Percentiles rank a stretch among this genome's conserved stretches.
These are phyloP conservation scores for Boletus reticulatus DNA, from an alignment of 768 basidiomycete species.

Conservation along the genomic window DNA sequence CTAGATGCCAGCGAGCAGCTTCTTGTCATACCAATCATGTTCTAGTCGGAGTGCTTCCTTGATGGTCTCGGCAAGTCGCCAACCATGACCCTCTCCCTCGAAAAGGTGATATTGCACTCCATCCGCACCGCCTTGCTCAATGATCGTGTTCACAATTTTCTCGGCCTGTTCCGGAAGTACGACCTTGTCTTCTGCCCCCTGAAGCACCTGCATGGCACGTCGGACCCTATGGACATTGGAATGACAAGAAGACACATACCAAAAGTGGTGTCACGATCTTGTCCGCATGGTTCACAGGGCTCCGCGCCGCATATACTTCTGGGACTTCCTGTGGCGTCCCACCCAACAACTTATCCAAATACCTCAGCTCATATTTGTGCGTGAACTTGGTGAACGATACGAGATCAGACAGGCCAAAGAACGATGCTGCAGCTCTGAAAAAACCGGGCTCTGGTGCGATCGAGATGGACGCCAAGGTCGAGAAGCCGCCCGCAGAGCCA, in stretches of 20 bases:
- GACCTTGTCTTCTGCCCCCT: slow-evolving; percentile 59
- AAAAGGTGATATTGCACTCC: slow-evolving; percentile 39
- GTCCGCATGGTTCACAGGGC: slow-evolving; percentile 60
- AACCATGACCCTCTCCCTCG: slow-evolving; percentile 46
- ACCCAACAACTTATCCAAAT: slow-evolving; percentile 63
- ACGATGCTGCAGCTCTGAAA: slow-evolving; percentile 60
- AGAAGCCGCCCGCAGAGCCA: slow-evolving; percentile 72
- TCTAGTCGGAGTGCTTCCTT: slow-evolving; percentile 35
- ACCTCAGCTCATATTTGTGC: slow-evolving; percentile 69
- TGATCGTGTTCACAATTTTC: slow-evolving; percentile 29
- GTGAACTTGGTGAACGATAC: slow-evolving; percentile 54
- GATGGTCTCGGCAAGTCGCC: slow-evolving; percentile 35
- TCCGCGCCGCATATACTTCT: slow-evolving; percentile 55
- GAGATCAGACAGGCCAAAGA: slow-evolving; percentile 72
- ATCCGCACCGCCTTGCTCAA: slow-evolving; percentile 15
- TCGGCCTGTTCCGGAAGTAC: slow-evolving; percentile 66
- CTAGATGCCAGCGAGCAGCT: slow-evolving; percentile 4
- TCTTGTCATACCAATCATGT: slow-evolving; percentile 34
- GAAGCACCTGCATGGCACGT: slow-evolving; percentile 53
- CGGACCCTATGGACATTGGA: background rate
- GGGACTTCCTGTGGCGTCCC: slow-evolving; percentile 52
- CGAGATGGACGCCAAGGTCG: slow-evolving; percentile 50
- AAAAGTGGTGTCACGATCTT: slow-evolving; percentile 62
- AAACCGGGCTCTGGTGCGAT: slow-evolving; percentile 39
- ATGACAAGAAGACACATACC: slow-evolving; percentile 36